Evolutionary conservation across 768 basidiomycete genomes (phyloP).

Genomic region (Imleria badia): DNA sequence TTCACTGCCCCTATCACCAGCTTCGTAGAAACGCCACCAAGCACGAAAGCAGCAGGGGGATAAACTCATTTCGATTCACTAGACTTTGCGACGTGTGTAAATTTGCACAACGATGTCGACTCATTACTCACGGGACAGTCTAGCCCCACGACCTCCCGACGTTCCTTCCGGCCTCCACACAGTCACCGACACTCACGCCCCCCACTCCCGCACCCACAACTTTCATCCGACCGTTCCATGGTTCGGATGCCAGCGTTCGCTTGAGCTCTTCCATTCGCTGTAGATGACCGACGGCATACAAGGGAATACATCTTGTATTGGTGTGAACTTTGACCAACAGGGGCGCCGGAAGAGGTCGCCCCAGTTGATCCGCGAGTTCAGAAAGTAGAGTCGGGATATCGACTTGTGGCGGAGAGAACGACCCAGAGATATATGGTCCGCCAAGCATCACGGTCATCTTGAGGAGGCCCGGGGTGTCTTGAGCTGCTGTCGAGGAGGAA

Average conservation of each 20-base stretch:
- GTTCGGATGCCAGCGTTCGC: conserved; percentile 37
- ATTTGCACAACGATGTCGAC: conserved; percentile 4
- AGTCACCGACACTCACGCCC: conserved; percentile 87
- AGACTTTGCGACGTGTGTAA: conserved; percentile 12
- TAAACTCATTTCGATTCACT: conserved; percentile 9
- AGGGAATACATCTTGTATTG: conserved; percentile 77
- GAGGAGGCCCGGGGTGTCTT: conserved; percentile 53
- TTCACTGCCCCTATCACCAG: conserved; percentile 9
- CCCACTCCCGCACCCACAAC: conserved; percentile 83
- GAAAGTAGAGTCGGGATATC: conserved; percentile 24
- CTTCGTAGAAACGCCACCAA: conserved; percentile 13
- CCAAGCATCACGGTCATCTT: conserved; percentile 93
- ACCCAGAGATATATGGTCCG: conserved; percentile 55
- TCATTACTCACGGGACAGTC: conserved; percentile 13
- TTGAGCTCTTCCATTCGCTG: conserved; percentile 63
- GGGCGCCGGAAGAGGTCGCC: conserved; percentile 51
- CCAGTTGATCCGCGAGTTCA: conserved; percentile 47
- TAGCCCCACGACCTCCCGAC: conserved; percentile 47
- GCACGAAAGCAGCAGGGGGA: background rate
- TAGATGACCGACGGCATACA: conserved; percentile 69
- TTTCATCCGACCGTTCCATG: conserved; percentile 52
- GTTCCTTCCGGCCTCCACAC: conserved; percentile 69
- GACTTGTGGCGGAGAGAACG: conserved; percentile 18
- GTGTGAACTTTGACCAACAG: conserved; percentile 50
- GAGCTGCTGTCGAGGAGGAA: conserved; percentile 66